A percentile compares a stretch with the other conserved stretches of the same genome.
Conservation (phyloP, 2,329 filamentous ascomycete genomes). For the Penicillium sp. region DNA sequence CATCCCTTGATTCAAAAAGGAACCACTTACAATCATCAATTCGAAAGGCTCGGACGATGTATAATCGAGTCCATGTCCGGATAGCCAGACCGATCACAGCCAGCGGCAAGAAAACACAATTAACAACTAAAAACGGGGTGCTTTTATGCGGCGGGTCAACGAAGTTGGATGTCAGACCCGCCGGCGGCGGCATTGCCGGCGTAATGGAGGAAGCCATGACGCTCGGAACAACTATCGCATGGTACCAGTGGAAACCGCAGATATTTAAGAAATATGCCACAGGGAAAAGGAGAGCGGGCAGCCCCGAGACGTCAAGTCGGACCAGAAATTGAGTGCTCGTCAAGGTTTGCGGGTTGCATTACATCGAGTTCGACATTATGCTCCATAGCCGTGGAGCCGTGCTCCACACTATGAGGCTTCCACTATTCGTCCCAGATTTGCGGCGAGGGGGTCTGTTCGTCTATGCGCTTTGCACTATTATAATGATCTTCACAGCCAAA, state of each 20-base stretch:
- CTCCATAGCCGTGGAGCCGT: neutral
- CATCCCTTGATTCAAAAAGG: neutral
- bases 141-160: constrained; percentile 26
- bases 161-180: constrained; percentile 28
- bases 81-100: constrained; percentile 21
- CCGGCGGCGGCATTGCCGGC: constrained; percentile 28
- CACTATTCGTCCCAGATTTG: neutral
- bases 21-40: constrained; percentile 30
- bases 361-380: neutral
- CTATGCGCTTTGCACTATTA: neutral
- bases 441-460: neutral
- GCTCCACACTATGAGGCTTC: neutral
- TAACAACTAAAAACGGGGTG: constrained; percentile 27
- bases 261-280: neutral
- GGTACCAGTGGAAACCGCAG: neutral
- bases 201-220: constrained; percentile 20
- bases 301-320: neutral
- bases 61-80: constrained; percentile 28
- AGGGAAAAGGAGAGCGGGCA: neutral
- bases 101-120: constrained; percentile 29
- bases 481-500: neutral
- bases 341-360: neutral
- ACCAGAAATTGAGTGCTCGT: neutral
- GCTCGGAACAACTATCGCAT: neutral
- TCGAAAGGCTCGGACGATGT: constrained; percentile 27